Evolutionary conservation across 2,329 filamentous ascomycete species (phyloP), one percentile per base, ranked within the genome.

Genomic region (Aureobasidium namibiae): DNA sequence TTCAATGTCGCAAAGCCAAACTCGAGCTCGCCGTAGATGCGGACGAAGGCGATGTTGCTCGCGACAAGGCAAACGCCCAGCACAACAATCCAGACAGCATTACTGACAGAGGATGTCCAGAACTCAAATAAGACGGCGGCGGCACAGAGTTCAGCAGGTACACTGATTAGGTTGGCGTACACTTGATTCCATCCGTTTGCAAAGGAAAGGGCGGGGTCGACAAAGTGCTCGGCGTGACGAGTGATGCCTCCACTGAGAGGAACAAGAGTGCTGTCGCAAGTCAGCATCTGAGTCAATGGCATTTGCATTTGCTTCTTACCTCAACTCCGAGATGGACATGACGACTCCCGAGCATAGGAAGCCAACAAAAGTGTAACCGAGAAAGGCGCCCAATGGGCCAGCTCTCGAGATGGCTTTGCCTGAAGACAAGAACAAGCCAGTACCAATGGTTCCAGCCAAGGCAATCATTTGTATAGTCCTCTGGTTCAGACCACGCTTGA

Each of bases 101-200:
- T 61, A 26, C 62, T 64, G 41, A 61, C 44, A 36, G 59, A 57
- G 16, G 49, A n/a, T 75, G 50, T 61, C 63, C 63, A 64, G 36
- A 56, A 64, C 10, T 53, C 36, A 5, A 64, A 45, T 9, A 61
- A 45, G 23, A 63, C 41, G 5, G 56, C 48, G 6, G 60, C 62
- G 6, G 62, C 60, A 11, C 50, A 54, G 18, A 64, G 24, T 31
- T 64, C 63, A 5, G 62, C 52, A 8, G 56, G 44, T 24, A 63
- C 42, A 23, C 48, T 38, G 24, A 49, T 21, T 2, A 49, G 39
- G 80, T 80, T 65, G 58, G 89, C 82, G 66, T 77, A 90, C 85
- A 86, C 92, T 73, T 92, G 92, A 61, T 89, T 85, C 88, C 88
- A 92, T 21, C 89, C 88, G 80, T 91, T 87, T 21, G 87, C 80